phyloP scores from a whole-genome alignment of 2,329 filamentous ascomycete genomes.

The Nemania bipapillata region DNA sequence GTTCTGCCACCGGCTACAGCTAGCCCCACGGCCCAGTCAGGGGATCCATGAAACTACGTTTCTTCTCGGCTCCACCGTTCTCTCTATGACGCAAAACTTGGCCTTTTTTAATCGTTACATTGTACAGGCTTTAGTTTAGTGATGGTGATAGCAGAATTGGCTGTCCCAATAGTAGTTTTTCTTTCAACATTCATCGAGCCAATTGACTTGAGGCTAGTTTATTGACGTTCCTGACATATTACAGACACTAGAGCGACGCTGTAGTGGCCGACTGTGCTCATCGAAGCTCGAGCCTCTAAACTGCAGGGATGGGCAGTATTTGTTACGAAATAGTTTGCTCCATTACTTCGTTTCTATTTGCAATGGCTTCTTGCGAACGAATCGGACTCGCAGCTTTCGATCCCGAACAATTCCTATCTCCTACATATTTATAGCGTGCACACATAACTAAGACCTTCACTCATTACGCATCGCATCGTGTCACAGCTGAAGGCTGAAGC shows the following conservation, averaged over 20 bases:
- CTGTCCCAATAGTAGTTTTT: neutral
- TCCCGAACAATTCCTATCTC: slow-evolving; percentile 48
- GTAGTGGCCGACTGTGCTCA: slow-evolving; percentile 14
- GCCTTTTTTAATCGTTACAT: neutral
- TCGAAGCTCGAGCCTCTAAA: slow-evolving; percentile 43
- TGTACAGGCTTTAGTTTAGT: neutral
- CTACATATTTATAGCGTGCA: slow-evolving; percentile 17
- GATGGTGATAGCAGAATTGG: neutral
- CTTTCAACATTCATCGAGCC: neutral
- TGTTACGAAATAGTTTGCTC: slow-evolving; percentile 53
- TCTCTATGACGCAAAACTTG: slow-evolving; percentile 30
- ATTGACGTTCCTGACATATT: neutral
- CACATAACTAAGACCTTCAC: slow-evolving; percentile 16
- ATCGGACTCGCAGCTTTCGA: slow-evolving; percentile 41
- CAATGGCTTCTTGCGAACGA: slow-evolving; percentile 44
- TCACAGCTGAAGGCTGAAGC: slow-evolving; percentile 32
- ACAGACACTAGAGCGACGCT: neutral
- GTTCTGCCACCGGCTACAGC: neutral
- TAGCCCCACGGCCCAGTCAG: slow-evolving; percentile 2
- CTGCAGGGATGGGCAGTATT: slow-evolving; percentile 41
- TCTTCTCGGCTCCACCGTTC: neutral
- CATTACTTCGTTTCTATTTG: slow-evolving; percentile 48
- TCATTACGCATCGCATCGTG: neutral
- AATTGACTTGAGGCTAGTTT: neutral
- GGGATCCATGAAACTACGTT: neutral